A percentile compares a stretch with the other conserved stretches of the same genome.
Evolutionary conservation across 1,284 basidiomycete species (phyloP).

Genomic region (Puccinia hordei): DNA sequence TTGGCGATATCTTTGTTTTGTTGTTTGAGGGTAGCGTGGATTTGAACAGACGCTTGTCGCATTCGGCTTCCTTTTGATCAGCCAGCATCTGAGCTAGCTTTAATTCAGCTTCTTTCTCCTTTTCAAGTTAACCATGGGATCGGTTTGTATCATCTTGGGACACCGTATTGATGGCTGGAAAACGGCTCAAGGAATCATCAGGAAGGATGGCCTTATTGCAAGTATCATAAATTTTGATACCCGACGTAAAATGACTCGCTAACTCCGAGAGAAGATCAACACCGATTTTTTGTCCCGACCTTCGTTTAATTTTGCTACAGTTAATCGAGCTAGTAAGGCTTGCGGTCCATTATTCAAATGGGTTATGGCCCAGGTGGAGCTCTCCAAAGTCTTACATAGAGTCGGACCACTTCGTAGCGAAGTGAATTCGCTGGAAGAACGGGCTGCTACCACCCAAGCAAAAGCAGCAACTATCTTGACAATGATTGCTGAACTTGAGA

Average conservation of each 20-base stretch:
- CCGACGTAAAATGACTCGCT: conserved; percentile 81
- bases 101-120: conserved; percentile 92
- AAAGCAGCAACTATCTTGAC: conserved; percentile 85
- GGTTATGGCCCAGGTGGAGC: conserved; percentile 95
- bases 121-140: conserved; percentile 98
- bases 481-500: conserved; percentile 89
- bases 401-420: conserved; percentile 96
- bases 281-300: conserved; percentile 88
- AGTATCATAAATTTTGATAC: conserved; percentile 98
- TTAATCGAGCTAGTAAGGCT: conserved; percentile 92
- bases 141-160: conserved; percentile 94
- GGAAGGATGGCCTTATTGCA: conserved; percentile 95
- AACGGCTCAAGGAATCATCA: conserved; percentile 91
- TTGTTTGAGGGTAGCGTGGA: conserved; percentile 86
- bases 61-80: conserved; percentile 97
- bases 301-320: conserved; percentile 91
- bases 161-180: conserved; percentile 97
- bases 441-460: conserved; percentile 88
- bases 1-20: conserved; percentile 89
- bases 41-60: conserved; percentile 90
- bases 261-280: conserved; percentile 87
- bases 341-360: conserved; percentile 98
- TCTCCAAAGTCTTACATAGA: conserved; percentile 96
- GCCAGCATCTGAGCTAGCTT: conserved; percentile 97
- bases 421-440: conserved; percentile 85